A percentile compares a stretch with the other conserved stretches of the same genome.
phyloP scores from a whole-genome alignment of 345 rosid species.

The Theobroma cacao region DNA sequence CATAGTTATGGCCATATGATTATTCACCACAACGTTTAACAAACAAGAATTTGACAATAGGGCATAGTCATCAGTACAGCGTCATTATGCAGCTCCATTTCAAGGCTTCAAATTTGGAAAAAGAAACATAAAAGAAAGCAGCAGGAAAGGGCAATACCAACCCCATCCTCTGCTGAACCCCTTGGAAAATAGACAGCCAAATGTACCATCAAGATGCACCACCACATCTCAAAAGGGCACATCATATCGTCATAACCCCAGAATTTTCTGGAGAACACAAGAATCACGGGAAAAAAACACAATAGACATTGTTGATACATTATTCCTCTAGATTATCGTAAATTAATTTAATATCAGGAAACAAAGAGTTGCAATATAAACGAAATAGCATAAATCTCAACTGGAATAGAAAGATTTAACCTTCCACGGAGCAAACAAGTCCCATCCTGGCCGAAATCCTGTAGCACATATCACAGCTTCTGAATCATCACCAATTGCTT shows the following conservation, averaged over 20 bases:
- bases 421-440: slow-evolving; percentile 88
- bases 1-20: not conserved
- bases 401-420: slow-evolving; percentile 22
- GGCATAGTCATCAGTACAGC: not conserved
- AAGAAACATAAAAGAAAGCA: not conserved
- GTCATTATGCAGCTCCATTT: not conserved
- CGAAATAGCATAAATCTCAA: not conserved
- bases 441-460: slow-evolving; percentile 78
- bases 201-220: not conserved
- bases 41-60: not conserved
- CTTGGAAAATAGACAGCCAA: not conserved
- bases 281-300: not conserved
- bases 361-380: not conserved
- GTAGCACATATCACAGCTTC: slow-evolving; percentile 87
- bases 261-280: not conserved
- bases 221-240: not conserved
- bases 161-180: not conserved
- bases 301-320: not conserved
- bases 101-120: not conserved
- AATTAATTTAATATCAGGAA: not conserved
- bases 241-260: not conserved
- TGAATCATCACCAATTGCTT: slow-evolving; percentile 78
- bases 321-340: not conserved
- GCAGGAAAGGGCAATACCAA: not conserved
- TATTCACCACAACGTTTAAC: not conserved